Conservation (phyloP, 192 early-diverging fungal genomes). For the Coemansia sp. region DNA sequence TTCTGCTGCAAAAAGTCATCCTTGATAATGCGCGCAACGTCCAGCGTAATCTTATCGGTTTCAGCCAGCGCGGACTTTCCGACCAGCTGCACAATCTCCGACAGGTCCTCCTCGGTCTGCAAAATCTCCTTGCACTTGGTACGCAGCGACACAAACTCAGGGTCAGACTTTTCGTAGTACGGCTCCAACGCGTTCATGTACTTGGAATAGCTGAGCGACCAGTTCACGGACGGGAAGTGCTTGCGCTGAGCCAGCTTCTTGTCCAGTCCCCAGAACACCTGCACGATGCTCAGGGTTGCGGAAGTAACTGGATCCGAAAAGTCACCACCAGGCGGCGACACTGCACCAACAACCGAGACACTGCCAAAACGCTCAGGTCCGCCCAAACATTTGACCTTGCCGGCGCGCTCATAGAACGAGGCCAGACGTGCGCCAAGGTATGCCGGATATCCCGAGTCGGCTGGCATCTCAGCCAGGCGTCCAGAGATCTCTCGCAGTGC, state of each 20-base stretch:
- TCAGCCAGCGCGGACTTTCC: slow-evolving; percentile 93
- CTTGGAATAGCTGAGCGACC: slow-evolving; percentile 97
- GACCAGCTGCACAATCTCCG: slow-evolving; percentile 99
- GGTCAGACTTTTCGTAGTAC: slow-evolving; percentile 92
- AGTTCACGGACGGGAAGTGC: slow-evolving; percentile 99
- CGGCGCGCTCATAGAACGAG: slow-evolving; percentile 99
- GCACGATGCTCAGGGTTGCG: slow-evolving; percentile 96
- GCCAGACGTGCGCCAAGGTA: slow-evolving; percentile 98
- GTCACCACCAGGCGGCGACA: slow-evolving; percentile 99
- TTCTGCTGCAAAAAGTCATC: slow-evolving; percentile 99
- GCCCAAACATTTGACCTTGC: slow-evolving; percentile 95
- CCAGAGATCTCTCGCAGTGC: slow-evolving; percentile 99
- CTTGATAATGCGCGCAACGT: slow-evolving; percentile 97
- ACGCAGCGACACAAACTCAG: slow-evolving; percentile 88
- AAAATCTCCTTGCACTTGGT: slow-evolving; percentile 97
- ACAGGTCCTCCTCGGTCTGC: slow-evolving; percentile 97
- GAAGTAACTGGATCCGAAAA: slow-evolving; percentile 98
- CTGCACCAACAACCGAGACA: slow-evolving; percentile 97
- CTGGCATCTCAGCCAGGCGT: slow-evolving; percentile 99
- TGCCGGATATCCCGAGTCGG: slow-evolving; percentile 96
- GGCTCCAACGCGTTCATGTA: slow-evolving; percentile 96
- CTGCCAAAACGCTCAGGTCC: slow-evolving; percentile 90
- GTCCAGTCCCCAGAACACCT: slow-evolving; percentile 99
- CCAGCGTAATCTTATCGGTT: slow-evolving; percentile 98
- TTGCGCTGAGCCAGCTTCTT: slow-evolving; percentile 99